These are phyloP conservation scores for Linaria vulgaris DNA, from an alignment of 257 asterid species.

Conservation along the genomic window DNA sequence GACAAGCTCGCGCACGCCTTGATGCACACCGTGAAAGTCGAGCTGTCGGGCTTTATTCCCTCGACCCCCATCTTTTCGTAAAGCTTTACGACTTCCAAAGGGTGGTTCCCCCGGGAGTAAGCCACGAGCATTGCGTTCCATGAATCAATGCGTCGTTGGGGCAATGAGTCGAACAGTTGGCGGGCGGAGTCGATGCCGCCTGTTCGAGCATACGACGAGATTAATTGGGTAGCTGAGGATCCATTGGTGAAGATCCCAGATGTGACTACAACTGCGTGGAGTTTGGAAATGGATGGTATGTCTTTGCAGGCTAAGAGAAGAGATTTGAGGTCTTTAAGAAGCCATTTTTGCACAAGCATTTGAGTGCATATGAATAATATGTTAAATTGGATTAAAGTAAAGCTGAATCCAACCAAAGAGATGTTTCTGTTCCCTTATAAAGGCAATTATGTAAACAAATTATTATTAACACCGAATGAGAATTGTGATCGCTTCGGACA, in stretches of 20 bases:
- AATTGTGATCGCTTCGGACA: too few species aligned
- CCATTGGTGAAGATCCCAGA: constrained; percentile 48
- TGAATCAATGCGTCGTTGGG: constrained; percentile 45
- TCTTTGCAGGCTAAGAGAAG: constrained; percentile 41
- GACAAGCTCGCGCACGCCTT: constrained; percentile 63
- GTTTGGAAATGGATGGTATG: constrained; percentile 40
- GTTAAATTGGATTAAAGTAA: too few species aligned
- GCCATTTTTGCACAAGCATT: constrained; percentile 50
- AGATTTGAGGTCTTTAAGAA: constrained; percentile 35
- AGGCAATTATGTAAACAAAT: too few species aligned
- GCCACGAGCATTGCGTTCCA: constrained; percentile 73
- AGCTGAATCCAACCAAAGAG: too few species aligned
- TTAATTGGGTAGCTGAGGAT: constrained; percentile 36
- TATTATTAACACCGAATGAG: too few species aligned
- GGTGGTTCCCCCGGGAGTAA: constrained; percentile 42
- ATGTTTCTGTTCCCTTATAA: too few species aligned
- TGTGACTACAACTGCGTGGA: constrained; percentile 51
- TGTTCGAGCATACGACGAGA: constrained; percentile 44
- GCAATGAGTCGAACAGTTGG: constrained; percentile 61
- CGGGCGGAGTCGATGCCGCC: constrained; percentile 44
- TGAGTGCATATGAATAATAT: too few species aligned
- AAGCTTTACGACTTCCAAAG: constrained; percentile 36
- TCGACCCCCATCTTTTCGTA: constrained; percentile 44
- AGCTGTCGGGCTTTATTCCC: constrained; percentile 67
- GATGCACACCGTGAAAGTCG: constrained; percentile 72